Evolutionary conservation across 257 asterid species (phyloP), one percentile per base, ranked within the genome.

Genomic region (Lavandula angustifolia): DNA sequence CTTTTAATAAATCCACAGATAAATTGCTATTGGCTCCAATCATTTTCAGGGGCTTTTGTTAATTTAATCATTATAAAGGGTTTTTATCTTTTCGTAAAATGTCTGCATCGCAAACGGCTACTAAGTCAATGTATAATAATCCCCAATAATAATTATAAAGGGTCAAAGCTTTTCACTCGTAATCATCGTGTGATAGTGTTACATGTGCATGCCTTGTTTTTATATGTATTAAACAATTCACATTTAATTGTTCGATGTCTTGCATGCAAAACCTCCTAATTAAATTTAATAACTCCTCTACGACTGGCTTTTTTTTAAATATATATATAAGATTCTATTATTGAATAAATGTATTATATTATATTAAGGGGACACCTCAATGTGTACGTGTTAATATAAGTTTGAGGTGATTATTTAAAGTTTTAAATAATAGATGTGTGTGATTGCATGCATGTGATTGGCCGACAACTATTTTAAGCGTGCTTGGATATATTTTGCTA

Each of bases 141-240:
- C 60, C 60, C 22, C 11, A 31, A 5, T 16, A 52, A 5, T 31
- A 12, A n/a, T n/a, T 10, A 3, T 31, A 12, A 12, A 11, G 42
- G 42, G 42, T 31, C 42, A 31, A 31, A 54, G 18, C 42, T 54
- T 54, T 54, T 54, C 40, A 54, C 22, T 31, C 12, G 60, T 54
- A 31, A 54, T 32, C 42, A 54, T 32, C 60, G 11, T 31, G 11
- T 32, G 12, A 5, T 6, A 32, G 3, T 12, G 10, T 12, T 12
- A n/a, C 41, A 54, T 54, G 22, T n/a, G n/a, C 60, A 54, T 54
- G 60, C 60, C 47, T 42, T 11, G 47, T 42, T 1, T 9, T 54
- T 12, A 31, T 54, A n/a, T n/a, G n/a, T n/a, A n/a, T n/a, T n/a
- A n/a, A n/a, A n/a, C n/a, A n/a, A n/a, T 3, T 53, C 56, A 50